These are phyloP conservation scores for Tricholoma matsutake DNA, from an alignment of 768 basidiomycete genomes.

Conservation along the genomic window DNA sequence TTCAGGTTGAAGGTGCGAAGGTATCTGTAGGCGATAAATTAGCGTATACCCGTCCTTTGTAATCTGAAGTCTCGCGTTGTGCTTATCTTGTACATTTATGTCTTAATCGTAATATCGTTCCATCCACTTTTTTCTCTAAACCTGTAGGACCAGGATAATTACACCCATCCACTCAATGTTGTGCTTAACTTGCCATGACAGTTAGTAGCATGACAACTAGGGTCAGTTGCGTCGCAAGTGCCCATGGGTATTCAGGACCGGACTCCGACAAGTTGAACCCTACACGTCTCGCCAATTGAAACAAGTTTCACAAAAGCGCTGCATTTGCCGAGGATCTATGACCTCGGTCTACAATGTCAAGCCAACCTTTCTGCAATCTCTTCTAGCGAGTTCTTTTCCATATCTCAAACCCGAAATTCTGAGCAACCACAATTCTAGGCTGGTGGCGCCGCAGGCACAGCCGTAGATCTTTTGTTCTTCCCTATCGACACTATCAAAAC, in stretches of 20 bases:
- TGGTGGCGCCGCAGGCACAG: conserved; percentile 83
- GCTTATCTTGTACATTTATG: neutral
- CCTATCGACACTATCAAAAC: conserved; percentile 98
- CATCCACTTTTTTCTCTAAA: too few relatives aligned
- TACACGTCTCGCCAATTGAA: neutral
- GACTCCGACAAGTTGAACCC: neutral
- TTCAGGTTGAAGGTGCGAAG: neutral
- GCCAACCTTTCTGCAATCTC: conserved; percentile 30
- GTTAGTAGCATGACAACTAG: too few relatives aligned
- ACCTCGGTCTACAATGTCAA: conserved; percentile 11
- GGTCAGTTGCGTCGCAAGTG: too few relatives aligned
- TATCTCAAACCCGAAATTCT: neutral
- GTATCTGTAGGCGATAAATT: neutral
- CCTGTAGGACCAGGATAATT: too few relatives aligned
- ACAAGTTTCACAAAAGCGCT: neutral
- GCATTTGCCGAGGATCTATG: neutral
- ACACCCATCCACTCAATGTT: too few relatives aligned
- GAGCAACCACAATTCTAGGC: conserved; percentile 15
- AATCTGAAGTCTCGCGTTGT: neutral
- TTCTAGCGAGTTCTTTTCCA: conserved; percentile 20
- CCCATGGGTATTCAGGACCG: neutral
- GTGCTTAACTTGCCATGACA: too few relatives aligned
- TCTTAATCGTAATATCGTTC: too few relatives aligned
- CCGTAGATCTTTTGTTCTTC: conserved; percentile 94
- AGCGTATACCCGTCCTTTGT: neutral